Evolutionary conservation across 805 yeast genomes (phyloP), one percentile per base, ranked within the genome.

Genomic region (Sugiyamaella valdiviana): DNA sequence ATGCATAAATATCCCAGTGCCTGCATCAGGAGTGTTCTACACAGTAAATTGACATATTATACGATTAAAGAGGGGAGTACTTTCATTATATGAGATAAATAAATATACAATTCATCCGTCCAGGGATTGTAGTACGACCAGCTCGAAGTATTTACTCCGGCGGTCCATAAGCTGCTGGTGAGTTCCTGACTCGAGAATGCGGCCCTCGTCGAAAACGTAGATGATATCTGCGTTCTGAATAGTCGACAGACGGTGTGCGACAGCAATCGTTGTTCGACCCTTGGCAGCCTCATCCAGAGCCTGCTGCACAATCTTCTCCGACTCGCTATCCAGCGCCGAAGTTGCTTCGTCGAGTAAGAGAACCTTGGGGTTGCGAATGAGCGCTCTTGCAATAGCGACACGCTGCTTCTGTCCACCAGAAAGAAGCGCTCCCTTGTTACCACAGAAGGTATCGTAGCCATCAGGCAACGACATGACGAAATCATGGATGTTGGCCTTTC

Each of bases 351-450:
- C 90, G 48, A 83, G 67, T 3, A 83, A 73, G 55, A 83, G 66
- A 17, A 83, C 71, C 41, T 76, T 70, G 6, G 90, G 90, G 50
- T 77, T 73, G 51, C 84, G 80, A 49, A 83, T 77, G 51, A 83
- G 67, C 1, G 87, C 86, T 53, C 90, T 69, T 0, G 90, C 90
- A 64, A 83, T 80, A 6, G 89, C 89, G 38, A 83, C 70, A 56
- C 88, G 74, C 66, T 83, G 90, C 61, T 83, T 82, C 63, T 83
- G 90, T 10, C 90, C 90, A 36, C 89, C 90, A 3, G 85, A 79
- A 19, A 83, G 62, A 22, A 78, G 66, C 1, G 80, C 73, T 0
- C 84, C 84, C 42, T 79, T 68, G 6, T 76, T 63, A 1, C 83
- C 83, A 46, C 77, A 73, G 17, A 69, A 63, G 0, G 84, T 79